phyloP scores from a whole-genome alignment of 495 filamentous ascomycete genomes.

The Penicillium mononematosum region DNA sequence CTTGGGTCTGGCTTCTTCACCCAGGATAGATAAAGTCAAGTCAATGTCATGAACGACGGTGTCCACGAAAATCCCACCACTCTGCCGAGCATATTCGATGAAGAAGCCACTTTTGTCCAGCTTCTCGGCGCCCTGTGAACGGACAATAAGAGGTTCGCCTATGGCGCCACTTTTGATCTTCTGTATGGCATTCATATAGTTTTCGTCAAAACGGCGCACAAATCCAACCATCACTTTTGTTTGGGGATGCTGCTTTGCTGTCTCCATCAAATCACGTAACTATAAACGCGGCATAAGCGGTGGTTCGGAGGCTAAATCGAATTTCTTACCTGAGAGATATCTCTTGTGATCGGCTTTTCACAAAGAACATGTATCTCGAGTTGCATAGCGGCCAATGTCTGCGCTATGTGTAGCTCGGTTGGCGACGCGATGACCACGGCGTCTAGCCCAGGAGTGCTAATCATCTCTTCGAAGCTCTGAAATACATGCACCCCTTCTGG shows the following conservation, averaged over 20 bases:
- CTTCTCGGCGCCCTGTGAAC: slow-evolving; percentile 25
- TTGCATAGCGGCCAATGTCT: slow-evolving; percentile 51
- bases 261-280: no score
- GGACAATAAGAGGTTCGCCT: slow-evolving; percentile 40
- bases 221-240: slow-evolving; percentile 52
- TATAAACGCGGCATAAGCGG: no score
- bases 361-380: slow-evolving; percentile 51
- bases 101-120: no score
- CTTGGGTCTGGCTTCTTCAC: no score
- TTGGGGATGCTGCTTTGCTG: neutral
- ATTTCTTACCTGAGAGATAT: neutral
- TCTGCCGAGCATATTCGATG: no score
- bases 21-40: no score
- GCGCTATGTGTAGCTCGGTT: slow-evolving; percentile 50
- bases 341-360: slow-evolving; percentile 48
- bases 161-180: slow-evolving; percentile 31
- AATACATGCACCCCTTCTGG: slow-evolving; percentile 28
- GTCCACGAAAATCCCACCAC: no score
- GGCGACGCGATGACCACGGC: slow-evolving; percentile 47
- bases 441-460: slow-evolving; percentile 41
- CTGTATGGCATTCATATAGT: slow-evolving; percentile 33
- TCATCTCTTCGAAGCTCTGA: slow-evolving; percentile 47
- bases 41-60: no score
- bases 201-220: slow-evolving; percentile 50
- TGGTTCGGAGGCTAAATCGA: no score